Percentiles rank a stretch among this genome's conserved stretches.
Conservation (phyloP, 345 rosid species). For the Citropsis articulata region DNA sequence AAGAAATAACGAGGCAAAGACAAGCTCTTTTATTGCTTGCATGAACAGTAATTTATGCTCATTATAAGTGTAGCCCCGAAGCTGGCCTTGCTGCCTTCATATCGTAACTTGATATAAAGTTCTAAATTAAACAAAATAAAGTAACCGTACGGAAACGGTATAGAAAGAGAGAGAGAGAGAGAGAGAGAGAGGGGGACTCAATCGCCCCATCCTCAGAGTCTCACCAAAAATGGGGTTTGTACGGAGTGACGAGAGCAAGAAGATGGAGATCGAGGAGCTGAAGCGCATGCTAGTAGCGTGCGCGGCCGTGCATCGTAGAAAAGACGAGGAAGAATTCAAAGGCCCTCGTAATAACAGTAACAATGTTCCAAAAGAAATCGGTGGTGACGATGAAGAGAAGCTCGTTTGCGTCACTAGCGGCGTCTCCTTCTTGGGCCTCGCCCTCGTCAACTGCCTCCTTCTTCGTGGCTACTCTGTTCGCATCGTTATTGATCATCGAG, state of each 20-base stretch:
- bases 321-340: slow-evolving; percentile 32
- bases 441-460: slow-evolving; percentile 60
- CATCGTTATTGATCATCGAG: slow-evolving; percentile 58
- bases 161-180: no score
- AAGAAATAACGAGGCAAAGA: no score
- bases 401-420: slow-evolving; percentile 84
- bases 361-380: slow-evolving; percentile 5
- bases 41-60: no score
- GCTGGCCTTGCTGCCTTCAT: no score
- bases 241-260: slow-evolving; percentile 43
- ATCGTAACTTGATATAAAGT: no score
- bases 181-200: no score
- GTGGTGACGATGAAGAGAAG: slow-evolving; percentile 16
- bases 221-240: slow-evolving; percentile 36
- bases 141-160: no score
- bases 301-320: slow-evolving; percentile 33
- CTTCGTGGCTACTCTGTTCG: slow-evolving; percentile 67
- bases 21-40: no score
- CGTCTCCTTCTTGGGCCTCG: slow-evolving; percentile 63
- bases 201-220: not conserved
- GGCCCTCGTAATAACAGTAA: not conserved
- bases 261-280: slow-evolving; percentile 50
- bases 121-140: no score
- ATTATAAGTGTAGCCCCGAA: no score
- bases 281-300: slow-evolving; percentile 41